Conservation (phyloP, 2,329 filamentous ascomycete species). For the Teratosphaeria pseudoeucalypti region DNA sequence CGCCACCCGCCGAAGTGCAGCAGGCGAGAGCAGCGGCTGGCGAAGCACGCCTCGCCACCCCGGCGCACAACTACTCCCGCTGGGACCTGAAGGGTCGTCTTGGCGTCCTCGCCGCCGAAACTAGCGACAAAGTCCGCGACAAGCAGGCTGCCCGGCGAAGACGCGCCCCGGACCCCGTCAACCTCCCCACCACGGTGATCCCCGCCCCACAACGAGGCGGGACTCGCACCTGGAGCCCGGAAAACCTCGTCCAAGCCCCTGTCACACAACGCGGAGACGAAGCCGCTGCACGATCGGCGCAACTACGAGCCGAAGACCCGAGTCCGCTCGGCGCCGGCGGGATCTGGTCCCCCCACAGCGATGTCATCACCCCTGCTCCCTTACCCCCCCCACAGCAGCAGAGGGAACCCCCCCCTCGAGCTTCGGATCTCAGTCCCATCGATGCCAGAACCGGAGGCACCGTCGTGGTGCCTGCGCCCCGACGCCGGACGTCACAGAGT, state of each 20-base stretch:
- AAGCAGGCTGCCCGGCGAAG: slow-evolving; percentile 20
- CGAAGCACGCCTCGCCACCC: slow-evolving; percentile 20
- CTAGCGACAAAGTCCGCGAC: slow-evolving; percentile 33
- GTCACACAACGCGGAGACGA: not conserved
- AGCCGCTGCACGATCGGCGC: not conserved
- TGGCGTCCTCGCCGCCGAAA: slow-evolving; percentile 39
- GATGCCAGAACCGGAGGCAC: not conserved
- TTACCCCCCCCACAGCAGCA: not conserved
- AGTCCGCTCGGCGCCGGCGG: not conserved
- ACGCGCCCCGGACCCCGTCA: slow-evolving; percentile 24
- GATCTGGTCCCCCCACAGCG: not conserved
- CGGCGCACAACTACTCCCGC: slow-evolving; percentile 33
- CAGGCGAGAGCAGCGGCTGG: slow-evolving; percentile 21
- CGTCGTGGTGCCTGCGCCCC: not conserved
- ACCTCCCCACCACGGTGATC: slow-evolving; percentile 50
- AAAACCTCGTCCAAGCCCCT: slow-evolving; percentile 2
- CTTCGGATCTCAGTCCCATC: not conserved
- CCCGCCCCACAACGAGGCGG: slow-evolving; percentile 44
- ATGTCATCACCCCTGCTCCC: not conserved
- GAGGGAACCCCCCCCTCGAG: not conserved
- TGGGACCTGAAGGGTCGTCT: slow-evolving; percentile 36
- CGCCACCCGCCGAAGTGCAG: slow-evolving; percentile 50
- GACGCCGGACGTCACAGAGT: not conserved
- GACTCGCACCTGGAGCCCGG: slow-evolving; percentile 41
- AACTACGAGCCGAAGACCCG: not conserved